Evolutionary conservation across 768 basidiomycete species (phyloP).

Genomic region (Crepidotus variabilis): DNA sequence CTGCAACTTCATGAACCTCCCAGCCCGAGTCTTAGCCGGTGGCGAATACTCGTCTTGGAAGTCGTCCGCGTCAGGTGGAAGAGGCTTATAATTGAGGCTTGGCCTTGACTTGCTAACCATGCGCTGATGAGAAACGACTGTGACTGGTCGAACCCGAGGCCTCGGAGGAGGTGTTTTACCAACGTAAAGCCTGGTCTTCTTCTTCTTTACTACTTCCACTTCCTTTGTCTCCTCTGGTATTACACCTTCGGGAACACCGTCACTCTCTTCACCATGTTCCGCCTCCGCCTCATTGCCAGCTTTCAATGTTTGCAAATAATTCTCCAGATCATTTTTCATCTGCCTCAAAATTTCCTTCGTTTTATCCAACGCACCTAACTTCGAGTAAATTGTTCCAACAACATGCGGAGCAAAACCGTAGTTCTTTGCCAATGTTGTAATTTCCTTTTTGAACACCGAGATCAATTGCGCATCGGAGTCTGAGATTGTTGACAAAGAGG

Average conservation of each 20-base stretch:
- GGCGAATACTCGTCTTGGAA: neutral
- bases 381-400: neutral
- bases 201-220: neutral
- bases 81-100: neutral
- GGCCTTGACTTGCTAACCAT: neutral
- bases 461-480: neutral
- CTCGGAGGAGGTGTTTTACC: neutral
- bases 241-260: conserved; percentile 2
- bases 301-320: neutral
- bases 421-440: neutral
- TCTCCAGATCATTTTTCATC: neutral
- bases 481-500: neutral
- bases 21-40: neutral
- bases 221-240: neutral
- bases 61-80: neutral
- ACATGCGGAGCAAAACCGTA: neutral
- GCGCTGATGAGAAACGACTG: neutral
- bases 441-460: neutral
- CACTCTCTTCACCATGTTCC: neutral
- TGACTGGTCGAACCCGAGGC: neutral
- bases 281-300: neutral
- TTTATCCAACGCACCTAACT: neutral
- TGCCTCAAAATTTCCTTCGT: neutral
- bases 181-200: neutral
- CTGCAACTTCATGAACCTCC: conserved; percentile 2